phyloP scores from a whole-genome alignment of 148 eudicot genomes.

The Beta vulgaris region DNA sequence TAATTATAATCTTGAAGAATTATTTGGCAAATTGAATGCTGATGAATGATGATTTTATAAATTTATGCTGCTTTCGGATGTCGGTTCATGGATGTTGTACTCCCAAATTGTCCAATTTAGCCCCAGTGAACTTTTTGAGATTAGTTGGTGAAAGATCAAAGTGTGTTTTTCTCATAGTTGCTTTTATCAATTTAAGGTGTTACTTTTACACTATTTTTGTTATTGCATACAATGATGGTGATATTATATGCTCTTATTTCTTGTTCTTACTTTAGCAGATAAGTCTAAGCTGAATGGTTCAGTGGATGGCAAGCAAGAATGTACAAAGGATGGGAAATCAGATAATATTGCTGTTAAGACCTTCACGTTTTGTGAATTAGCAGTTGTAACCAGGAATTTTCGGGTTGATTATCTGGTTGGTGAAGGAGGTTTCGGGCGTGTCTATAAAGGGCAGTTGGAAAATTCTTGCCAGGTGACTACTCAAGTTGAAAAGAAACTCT shows the following conservation, averaged over 20 bases:
- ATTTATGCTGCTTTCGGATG: background rate
- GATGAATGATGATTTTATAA: background rate
- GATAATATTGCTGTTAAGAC: constrained; percentile 20
- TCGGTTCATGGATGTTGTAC: background rate
- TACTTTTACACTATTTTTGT: background rate
- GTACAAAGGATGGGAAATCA: constrained; percentile 9
- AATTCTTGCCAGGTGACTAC: constrained; percentile 25
- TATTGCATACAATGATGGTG: background rate
- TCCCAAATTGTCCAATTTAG: background rate
- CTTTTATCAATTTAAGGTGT: background rate
- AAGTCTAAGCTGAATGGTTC: constrained; percentile 6
- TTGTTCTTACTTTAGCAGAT: constrained; percentile 1
- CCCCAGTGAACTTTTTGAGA: background rate
- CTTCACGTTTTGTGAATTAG: constrained; percentile 30
- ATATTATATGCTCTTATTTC: background rate
- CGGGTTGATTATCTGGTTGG: constrained; percentile 30
- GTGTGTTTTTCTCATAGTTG: background rate
- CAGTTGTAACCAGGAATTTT: constrained; percentile 32
- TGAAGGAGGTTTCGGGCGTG: constrained; percentile 45
- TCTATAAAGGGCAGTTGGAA: constrained; percentile 33
- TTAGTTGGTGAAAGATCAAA: constrained; percentile 2
- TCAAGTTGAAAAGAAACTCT: background rate
- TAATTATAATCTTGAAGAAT: background rate
- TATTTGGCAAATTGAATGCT: background rate
- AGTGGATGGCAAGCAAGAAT: background rate